Percentiles rank a stretch among this genome's conserved stretches.
These are phyloP conservation scores for Ganoderma resinaceum DNA, from an alignment of 1,284 basidiomycete species.

Conservation along the genomic window DNA sequence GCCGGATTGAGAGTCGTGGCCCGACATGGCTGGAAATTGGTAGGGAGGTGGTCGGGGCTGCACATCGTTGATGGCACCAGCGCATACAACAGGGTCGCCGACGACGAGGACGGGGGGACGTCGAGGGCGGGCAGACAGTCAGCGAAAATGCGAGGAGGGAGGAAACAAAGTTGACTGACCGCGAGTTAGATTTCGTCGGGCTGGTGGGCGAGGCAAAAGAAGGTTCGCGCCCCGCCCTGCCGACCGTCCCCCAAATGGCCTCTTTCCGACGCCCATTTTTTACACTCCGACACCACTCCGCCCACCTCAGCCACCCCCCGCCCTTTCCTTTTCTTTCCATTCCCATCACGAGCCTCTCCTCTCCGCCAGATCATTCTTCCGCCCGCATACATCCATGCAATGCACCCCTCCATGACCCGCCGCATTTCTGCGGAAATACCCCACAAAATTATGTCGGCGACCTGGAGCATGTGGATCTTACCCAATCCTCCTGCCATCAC, in stretches of 20 bases:
- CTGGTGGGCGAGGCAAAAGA: slow-evolving; percentile 38
- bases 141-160: slow-evolving; percentile 37
- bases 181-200: slow-evolving; percentile 39
- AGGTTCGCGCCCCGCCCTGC: slow-evolving; percentile 40
- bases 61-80: slow-evolving; percentile 23
- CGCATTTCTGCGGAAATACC: background rate
- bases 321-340: background rate
- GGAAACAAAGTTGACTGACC: slow-evolving; percentile 42
- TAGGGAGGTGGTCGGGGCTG: slow-evolving; percentile 25
- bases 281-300: slow-evolving; percentile 24
- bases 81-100: slow-evolving; percentile 17
- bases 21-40: slow-evolving; percentile 38
- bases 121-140: slow-evolving; percentile 31
- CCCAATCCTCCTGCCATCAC: slow-evolving; percentile 3
- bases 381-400: background rate
- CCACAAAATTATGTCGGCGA: background rate
- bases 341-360: slow-evolving; percentile 3
- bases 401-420: too few species aligned
- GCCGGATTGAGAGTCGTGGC: slow-evolving; percentile 39
- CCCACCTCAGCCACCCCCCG: slow-evolving; percentile 22
- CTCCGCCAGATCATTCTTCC: background rate
- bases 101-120: slow-evolving; percentile 17
- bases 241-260: slow-evolving; percentile 35
- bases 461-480: too few species aligned
- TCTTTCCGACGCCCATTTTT: slow-evolving; percentile 24